A percentile compares a stretch with the other conserved stretches of the same genome.
Conservation (phyloP, 2,329 filamentous ascomycete genomes). For the Colletotrichum tofieldiae region DNA sequence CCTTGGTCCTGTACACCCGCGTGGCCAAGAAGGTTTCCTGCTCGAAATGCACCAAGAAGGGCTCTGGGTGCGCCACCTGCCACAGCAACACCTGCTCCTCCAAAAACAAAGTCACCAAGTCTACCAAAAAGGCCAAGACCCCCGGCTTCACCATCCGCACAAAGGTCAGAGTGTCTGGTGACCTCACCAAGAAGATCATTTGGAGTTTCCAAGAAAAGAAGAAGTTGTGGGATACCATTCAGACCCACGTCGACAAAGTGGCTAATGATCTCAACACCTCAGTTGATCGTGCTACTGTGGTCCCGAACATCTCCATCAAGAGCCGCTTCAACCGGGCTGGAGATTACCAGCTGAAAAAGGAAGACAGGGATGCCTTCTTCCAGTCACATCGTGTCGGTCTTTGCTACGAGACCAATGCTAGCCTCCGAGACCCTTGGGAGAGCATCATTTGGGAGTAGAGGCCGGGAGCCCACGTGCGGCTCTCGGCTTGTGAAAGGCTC, state of each 20-base stretch:
- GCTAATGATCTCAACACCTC: background rate
- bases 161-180: background rate
- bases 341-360: background rate
- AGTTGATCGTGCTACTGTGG: background rate
- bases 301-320: background rate
- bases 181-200: background rate
- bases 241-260: background rate
- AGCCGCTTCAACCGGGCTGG: background rate
- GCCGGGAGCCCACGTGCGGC: slow-evolving; percentile 3
- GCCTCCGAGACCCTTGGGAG: background rate
- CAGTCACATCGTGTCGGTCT: background rate
- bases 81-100: background rate
- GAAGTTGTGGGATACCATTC: background rate
- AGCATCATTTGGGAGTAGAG: background rate
- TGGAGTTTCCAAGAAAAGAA: background rate
- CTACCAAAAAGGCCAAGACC: background rate
- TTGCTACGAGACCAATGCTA: background rate
- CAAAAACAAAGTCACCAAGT: background rate
- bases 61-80: background rate
- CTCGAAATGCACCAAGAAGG: background rate
- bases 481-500: background rate
- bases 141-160: background rate
- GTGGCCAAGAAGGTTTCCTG: background rate
- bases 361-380: background rate
- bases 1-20: background rate